Conservation (phyloP, 306 rosid species). For the Prosopis cineraria region DNA sequence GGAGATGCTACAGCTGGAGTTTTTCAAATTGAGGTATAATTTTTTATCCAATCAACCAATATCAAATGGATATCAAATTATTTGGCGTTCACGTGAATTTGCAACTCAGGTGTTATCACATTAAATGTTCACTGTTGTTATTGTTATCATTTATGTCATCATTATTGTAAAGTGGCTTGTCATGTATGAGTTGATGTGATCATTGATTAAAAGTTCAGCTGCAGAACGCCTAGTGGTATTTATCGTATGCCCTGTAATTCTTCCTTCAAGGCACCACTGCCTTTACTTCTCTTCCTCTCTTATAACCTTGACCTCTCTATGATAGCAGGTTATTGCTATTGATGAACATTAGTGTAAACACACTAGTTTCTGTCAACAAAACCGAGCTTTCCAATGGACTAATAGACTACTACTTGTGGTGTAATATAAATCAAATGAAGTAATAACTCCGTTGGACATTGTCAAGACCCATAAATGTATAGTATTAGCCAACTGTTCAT, state of each 20-base stretch:
- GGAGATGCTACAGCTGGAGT: constrained; percentile 60
- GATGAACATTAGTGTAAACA: background rate
- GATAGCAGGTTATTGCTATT: background rate
- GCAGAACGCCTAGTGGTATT: background rate
- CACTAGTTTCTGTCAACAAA: background rate
- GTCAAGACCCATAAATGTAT: background rate
- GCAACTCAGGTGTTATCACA: background rate
- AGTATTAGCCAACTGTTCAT: background rate
- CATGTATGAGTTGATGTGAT: background rate
- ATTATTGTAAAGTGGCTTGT: background rate
- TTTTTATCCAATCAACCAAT: constrained; percentile 12
- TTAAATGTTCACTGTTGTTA: background rate
- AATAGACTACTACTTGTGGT: background rate
- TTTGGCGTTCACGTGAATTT: background rate
- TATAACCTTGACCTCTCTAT: background rate
- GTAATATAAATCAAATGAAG: background rate
- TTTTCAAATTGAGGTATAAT: constrained; percentile 82
- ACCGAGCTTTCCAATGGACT: background rate
- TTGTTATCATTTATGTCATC: background rate
- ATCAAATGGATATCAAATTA: background rate
- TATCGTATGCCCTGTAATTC: background rate
- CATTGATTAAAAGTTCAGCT: background rate
- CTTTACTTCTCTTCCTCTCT: background rate
- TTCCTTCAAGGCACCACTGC: background rate
- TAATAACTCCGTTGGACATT: background rate